Evolutionary conservation across 495 filamentous ascomycete species (phyloP), one percentile per base, ranked within the genome.

Genomic region (Rostrohypoxylon terebratum): DNA sequence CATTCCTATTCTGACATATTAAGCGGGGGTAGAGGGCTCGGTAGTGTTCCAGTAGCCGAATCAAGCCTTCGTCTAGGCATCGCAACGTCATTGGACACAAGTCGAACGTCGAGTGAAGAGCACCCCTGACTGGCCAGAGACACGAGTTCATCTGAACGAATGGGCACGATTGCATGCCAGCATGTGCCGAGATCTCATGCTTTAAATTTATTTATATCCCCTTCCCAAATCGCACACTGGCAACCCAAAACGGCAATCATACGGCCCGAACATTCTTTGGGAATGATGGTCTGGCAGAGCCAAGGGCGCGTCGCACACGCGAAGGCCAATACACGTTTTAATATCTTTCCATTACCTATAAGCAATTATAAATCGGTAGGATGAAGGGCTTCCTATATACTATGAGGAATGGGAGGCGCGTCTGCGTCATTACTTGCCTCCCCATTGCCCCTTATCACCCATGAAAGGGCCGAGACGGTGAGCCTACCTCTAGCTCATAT

Each of bases 1-100:
- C 40, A 68, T 66, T 62, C 71, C 71, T 69, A 55, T 65, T 73
- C 33, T 58, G 71, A 73, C 71, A 73, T 73, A 73, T 73, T 73
- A 69, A 73, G 71, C 65, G 71, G 71, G 71, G 71, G 60, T 42
- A 51, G n/a, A 64, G 16, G 25, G 44, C n/a, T 69, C 71, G 71
- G 71, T 73, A 73, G 61, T 73, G 66, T 53, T 58, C 55, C 61
- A 65, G 23, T 55, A 59, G 18, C 48, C 60, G 55, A 66, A 62
- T 66, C 66, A 63, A 73, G 65, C 66, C 66, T 69, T 73, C 61
- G 60, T 59, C 66, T 53, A 62, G 14, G 71, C 33, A 66, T 47
- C 36, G 33, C 18, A 73, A 66, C 71, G 71, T 73, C 71, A 69
- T 73, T 65, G 10, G 36, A 47, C 36, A 53, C 13, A 18, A 31